These are phyloP conservation scores for Teratosphaeria zuluensis DNA, from an alignment of 2,329 filamentous ascomycete genomes.

Conservation along the genomic window DNA sequence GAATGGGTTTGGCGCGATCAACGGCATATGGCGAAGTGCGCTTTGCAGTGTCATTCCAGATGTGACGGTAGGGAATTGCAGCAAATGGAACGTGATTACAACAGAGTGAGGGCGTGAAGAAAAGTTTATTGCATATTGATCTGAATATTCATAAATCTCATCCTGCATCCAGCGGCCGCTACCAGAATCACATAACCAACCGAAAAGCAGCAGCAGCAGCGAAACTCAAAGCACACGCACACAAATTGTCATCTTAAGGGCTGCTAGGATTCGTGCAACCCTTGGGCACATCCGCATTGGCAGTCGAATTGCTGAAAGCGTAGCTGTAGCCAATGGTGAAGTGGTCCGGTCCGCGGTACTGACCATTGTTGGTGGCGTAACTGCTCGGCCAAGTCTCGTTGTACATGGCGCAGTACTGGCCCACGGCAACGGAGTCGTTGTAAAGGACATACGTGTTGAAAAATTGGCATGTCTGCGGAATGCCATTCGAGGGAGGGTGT, in stretches of 20 bases:
- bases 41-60: too few species aligned
- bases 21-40: too few species aligned
- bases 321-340: constrained; percentile 15
- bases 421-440: constrained; percentile 13
- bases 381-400: constrained; percentile 12
- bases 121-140: too few species aligned
- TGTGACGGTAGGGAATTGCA: too few species aligned
- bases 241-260: neutral
- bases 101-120: too few species aligned
- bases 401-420: constrained; percentile 23
- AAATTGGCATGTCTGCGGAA: constrained; percentile 22
- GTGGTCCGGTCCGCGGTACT: constrained; percentile 12
- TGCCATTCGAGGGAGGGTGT: constrained; percentile 12
- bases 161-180: neutral
- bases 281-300: constrained; percentile 3
- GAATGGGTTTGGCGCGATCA: too few species aligned
- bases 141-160: neutral
- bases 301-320: constrained; percentile 11
- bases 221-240: neutral
- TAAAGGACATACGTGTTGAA: constrained; percentile 27
- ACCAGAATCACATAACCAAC: neutral
- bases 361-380: constrained; percentile 19
- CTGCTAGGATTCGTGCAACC: constrained; percentile 7
- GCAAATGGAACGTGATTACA: too few species aligned
- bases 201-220: neutral